A percentile compares a stretch with the other conserved stretches of the same genome.
These are phyloP conservation scores for Coelastrella sp. DNA, from an alignment of 139 green algal genomes.

Conservation along the genomic window DNA sequence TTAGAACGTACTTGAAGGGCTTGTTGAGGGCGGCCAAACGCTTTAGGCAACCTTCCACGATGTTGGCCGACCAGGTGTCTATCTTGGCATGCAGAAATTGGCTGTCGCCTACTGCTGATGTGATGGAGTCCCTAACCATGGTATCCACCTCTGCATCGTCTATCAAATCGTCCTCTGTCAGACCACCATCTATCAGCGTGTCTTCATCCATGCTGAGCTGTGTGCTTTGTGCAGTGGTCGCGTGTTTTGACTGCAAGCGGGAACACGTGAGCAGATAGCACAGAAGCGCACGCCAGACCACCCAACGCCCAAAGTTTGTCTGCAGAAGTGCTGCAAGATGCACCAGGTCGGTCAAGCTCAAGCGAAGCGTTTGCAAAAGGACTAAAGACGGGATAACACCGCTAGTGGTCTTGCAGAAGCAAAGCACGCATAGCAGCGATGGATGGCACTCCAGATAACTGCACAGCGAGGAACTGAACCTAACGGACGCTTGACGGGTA, in stretches of 20 bases:
- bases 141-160: constrained; percentile 90
- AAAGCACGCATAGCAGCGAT: too few relatives aligned
- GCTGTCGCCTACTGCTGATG: constrained; percentile 74
- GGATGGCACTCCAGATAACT: too few relatives aligned
- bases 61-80: constrained; percentile 78
- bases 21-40: constrained; percentile 80
- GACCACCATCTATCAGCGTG: constrained; percentile 37
- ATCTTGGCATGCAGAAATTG: constrained; percentile 82
- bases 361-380: too few relatives aligned
- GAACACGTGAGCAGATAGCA: neutral
- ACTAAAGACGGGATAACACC: too few relatives aligned
- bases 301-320: too few relatives aligned
- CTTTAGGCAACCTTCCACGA: constrained; percentile 88
- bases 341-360: too few relatives aligned
- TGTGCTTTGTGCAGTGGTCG: neutral
- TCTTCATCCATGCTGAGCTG: constrained; percentile 37
- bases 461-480: too few relatives aligned
- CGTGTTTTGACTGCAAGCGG: constrained; percentile 21
- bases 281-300: too few relatives aligned
- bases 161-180: constrained; percentile 86
- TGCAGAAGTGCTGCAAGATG: too few relatives aligned
- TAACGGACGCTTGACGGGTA: too few relatives aligned
- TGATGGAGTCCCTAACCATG: constrained; percentile 78
- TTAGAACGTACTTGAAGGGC: constrained; percentile 89
- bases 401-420: too few relatives aligned